These are phyloP conservation scores for Sclerotinia sclerotiorum DNA, from an alignment of 2,329 filamentous ascomycete species.

Conservation along the genomic window DNA sequence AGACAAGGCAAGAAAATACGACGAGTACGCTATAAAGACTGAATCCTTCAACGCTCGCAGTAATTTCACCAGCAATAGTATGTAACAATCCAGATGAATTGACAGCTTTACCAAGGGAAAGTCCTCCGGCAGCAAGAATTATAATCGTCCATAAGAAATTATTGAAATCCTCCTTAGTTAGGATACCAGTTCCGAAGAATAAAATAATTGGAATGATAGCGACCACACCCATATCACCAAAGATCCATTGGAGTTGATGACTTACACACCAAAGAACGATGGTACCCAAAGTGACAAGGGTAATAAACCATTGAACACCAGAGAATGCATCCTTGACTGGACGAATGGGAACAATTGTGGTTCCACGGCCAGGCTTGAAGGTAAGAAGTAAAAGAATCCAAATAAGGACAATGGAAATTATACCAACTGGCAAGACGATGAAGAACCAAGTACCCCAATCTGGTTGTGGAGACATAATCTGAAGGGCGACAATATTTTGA, in stretches of 20 bases:
- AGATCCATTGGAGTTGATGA: conserved; percentile 81
- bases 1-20: conserved; percentile 79
- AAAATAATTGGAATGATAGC: conserved; percentile 93
- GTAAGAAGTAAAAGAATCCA: conserved; percentile 83
- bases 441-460: conserved; percentile 98
- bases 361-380: conserved; percentile 82
- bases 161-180: conserved; percentile 99
- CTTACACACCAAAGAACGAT: conserved; percentile 91
- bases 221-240: conserved; percentile 98
- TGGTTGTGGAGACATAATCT: conserved; percentile 90
- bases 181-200: conserved; percentile 93
- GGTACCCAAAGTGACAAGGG: conserved; percentile 75
- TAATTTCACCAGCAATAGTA: conserved; percentile 79
- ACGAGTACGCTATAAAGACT: conserved; percentile 83
- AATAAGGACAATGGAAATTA: conserved; percentile 83
- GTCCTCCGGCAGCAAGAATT: conserved; percentile 89
- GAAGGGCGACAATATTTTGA: conserved; percentile 93
- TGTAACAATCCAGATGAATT: conserved; percentile 89
- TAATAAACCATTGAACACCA: conserved; percentile 91
- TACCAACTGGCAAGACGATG: conserved; percentile 86
- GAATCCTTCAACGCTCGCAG: conserved; percentile 69
- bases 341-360: conserved; percentile 87
- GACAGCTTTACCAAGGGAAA: conserved; percentile 91
- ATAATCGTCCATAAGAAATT: conserved; percentile 99
- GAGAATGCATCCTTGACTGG: conserved; percentile 86